phyloP scores from a whole-genome alignment of 768 basidiomycete species.

The Kwoniella botswanensis region DNA sequence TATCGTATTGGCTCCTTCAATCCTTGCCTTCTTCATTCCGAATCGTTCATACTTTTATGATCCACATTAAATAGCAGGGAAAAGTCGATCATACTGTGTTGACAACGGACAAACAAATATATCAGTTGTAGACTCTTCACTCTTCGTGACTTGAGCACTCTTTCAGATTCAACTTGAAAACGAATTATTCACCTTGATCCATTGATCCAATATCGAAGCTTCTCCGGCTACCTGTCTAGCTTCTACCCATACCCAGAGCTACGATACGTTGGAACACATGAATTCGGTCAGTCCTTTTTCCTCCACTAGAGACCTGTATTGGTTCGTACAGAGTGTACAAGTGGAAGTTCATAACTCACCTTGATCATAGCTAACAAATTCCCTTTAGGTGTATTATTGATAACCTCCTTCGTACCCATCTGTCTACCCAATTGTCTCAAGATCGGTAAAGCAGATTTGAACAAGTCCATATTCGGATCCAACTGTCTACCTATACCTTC shows the following conservation, averaged over 20 bases:
- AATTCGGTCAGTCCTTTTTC: background rate
- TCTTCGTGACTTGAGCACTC: background rate
- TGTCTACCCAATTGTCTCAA: conserved; percentile 86
- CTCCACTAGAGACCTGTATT: no score
- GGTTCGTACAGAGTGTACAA: no score
- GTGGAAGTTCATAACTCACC: conserved; percentile 61
- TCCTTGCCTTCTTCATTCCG: background rate
- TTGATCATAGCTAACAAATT: conserved; percentile 87
- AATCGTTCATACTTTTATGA: no score
- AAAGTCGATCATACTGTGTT: conserved; percentile 23
- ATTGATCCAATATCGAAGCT: conserved; percentile 78
- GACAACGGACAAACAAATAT: background rate
- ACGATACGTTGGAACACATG: background rate
- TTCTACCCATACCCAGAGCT: conserved; percentile 95
- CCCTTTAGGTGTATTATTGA: conserved; percentile 68
- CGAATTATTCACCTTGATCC: conserved; percentile 65
- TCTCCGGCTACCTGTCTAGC: conserved; percentile 80
- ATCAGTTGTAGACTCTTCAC: no score
- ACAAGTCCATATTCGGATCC: conserved; percentile 89
- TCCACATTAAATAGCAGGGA: conserved; percentile 21
- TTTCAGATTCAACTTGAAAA: background rate
- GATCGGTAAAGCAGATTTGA: conserved; percentile 94
- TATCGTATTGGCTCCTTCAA: background rate
- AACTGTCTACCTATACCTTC: conserved; percentile 95
- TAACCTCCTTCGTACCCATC: conserved; percentile 76